Evolutionary conservation across 1,139 yeast species (phyloP), one percentile per base, ranked within the genome.

Genomic region (Hanseniaspora sp.): DNA sequence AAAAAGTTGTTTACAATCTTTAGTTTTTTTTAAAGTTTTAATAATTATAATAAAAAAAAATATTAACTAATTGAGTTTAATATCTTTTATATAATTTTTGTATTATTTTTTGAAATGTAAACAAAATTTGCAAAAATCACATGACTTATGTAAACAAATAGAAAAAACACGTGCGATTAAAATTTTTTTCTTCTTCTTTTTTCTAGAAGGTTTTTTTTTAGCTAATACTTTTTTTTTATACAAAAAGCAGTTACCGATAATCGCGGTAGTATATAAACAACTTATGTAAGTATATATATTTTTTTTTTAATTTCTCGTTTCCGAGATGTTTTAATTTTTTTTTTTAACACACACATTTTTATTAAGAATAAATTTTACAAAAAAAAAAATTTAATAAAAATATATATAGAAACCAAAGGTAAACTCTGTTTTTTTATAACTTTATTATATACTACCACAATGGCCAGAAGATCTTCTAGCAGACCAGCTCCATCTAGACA

Each of bases 401-500:
- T 23, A 17, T n/a, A 15, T 13, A 15, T 7, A 15, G 42, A 41
- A 35, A 15, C 12, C 33, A 48, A 28, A n/a, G n/a, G 8, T 28
- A 48, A 6, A 33, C 13, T 13, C 35, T 11, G 5, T 37, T 37
- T 37, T 11, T 11, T 7, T 3, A 37, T 15, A 12, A 13, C 2
- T 13, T 11, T 11, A 37, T 12, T 37, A 31, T 40, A 39, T 11
- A 18, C 17, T 30, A 37, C n/a, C 12, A 51, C n/a, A 38, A 51
- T 51, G 54, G 54, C 60, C 65, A 48, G 58, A 62, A 46, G 59
- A 63, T 40, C 54, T 29, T 44, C 49, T 39, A 41, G 45, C 18
- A 51, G 54, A 51, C 71, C 73, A 29, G 75, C 75, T 42, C 67
- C 74, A 38, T 70, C 76, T 33, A 51, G 54, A 51, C 66, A 70